Base-by-base conservation (phyloP, 495 filamentous ascomycete genomes). In the Monascus purpureus region DNA sequence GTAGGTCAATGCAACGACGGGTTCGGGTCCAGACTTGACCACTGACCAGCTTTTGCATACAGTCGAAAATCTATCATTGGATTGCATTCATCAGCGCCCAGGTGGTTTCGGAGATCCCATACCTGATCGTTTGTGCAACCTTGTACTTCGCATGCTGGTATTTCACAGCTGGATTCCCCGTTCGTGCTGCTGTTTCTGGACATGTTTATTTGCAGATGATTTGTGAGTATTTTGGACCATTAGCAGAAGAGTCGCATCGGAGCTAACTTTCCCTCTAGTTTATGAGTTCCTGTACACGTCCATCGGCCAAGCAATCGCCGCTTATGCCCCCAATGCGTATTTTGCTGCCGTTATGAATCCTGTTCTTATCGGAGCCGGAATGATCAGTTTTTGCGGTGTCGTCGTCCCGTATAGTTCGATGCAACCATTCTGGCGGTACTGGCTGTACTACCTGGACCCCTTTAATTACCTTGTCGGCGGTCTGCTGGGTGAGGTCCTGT, bases 131-230 rank as follows among this genome's bases (percentile, higher is more conserved):
- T 37, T 68, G 67, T 26, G 67, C 61, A 13, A 61, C 68, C 0
- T 37, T 74, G 0, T 75, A 73, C 47, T 77, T 70, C 36, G 39
- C 53, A 17, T 73, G 67, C 47, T 77, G 62, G 57, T 77, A 76
- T 46, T 77, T 65, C 49, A 67, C 65, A 0, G 61, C 57, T 6
- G 70, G 72, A 0, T 62, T 75, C 32, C 63, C 67, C 0, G 14
- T 30, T 4, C 38, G 44, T 2, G 41, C 65, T 6, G 49, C 42
- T 17, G 53, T 68, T 28, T 63, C 72, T 0, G 61, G 61, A 2
- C 52, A 56, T n/a, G 44, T 63, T 7, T 63, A 61, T 32, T 43
- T 65, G 6, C 55, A 63, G 36, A 63, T 63, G 57, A 59, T 62
- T 17, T 59, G 57, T 61, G 38, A 30, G 72, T 36, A 27, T 53